Evolutionary conservation across 164 flowering plant species (phyloP).

Genomic region (Tetrastigma voinierianum): DNA sequence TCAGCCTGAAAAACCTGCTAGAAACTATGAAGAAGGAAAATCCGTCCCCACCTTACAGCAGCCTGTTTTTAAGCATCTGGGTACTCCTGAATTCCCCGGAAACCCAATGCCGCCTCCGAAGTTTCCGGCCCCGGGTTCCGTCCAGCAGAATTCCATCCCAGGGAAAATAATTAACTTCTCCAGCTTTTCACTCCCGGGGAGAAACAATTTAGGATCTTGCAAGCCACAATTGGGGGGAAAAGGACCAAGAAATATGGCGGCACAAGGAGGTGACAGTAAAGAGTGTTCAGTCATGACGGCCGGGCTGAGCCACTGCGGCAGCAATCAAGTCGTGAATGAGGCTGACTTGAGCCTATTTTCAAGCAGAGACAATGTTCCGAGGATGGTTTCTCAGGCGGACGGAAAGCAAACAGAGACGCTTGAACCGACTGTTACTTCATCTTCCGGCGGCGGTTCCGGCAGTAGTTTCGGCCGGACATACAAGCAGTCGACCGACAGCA

Average conservation of each 20-base stretch:
- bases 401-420: slow-evolving; percentile 29
- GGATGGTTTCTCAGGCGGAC: slow-evolving; percentile 22
- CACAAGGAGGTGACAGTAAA: slow-evolving; percentile 23
- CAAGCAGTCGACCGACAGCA: slow-evolving; percentile 31
- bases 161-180: slow-evolving; percentile 24
- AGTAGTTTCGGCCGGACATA: slow-evolving; percentile 41
- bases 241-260: slow-evolving; percentile 9
- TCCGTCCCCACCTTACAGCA: slow-evolving; percentile 13
- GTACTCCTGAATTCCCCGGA: slow-evolving; percentile 9
- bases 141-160: slow-evolving; percentile 9
- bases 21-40: slow-evolving; percentile 17
- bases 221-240: slow-evolving; percentile 8
- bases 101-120: slow-evolving; percentile 43
- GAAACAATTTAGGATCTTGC: slow-evolving; percentile 15
- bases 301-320: slow-evolving; percentile 58
- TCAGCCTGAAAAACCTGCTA: slow-evolving; percentile 22
- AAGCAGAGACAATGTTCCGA: slow-evolving; percentile 22
- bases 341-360: slow-evolving; percentile 38
- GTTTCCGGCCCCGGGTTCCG: slow-evolving; percentile 16
- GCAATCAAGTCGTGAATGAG: slow-evolving; percentile 50
- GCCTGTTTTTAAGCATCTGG: slow-evolving; percentile 16
- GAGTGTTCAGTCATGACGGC: slow-evolving; percentile 53
- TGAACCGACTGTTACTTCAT: slow-evolving; percentile 42
- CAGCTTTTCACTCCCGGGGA: slow-evolving; percentile 16
- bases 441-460: slow-evolving; percentile 63